Evolutionary conservation across 805 yeast genomes (phyloP).

Genomic region (Blastobotrys parvus): DNA sequence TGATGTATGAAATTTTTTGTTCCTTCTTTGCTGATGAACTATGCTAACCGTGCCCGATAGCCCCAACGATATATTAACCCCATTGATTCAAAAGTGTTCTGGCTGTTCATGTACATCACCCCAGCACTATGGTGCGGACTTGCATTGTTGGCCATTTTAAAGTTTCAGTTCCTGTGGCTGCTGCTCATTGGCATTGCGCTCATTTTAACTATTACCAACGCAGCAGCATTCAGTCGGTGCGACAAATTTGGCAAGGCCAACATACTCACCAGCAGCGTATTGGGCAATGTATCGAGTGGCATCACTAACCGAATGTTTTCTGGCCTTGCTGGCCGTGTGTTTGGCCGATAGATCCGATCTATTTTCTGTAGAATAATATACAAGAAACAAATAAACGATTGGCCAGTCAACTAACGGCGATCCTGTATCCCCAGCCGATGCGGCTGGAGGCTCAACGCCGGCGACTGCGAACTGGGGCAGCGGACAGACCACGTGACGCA

Average conservation of each 20-base stretch:
- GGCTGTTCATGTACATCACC: slow-evolving; percentile 67
- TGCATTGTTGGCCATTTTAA: slow-evolving; percentile 69
- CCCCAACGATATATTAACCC: slow-evolving; percentile 64
- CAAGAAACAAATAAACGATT: no score
- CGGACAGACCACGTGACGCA: no score
- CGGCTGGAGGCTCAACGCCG: no score
- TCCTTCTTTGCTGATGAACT: not conserved
- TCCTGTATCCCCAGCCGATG: no score
- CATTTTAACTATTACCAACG: slow-evolving; percentile 67
- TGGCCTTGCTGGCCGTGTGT: slow-evolving; percentile 3
- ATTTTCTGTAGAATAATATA: no score
- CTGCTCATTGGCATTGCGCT: slow-evolving; percentile 42
- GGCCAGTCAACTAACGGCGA: no score
- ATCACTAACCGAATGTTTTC: slow-evolving; percentile 7
- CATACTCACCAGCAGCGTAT: slow-evolving; percentile 40
- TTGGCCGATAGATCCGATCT: not conserved
- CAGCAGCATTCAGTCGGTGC: slow-evolving; percentile 84
- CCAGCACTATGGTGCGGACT: slow-evolving; percentile 71
- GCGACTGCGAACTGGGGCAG: no score
- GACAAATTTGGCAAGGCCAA: slow-evolving; percentile 88
- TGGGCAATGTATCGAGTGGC: slow-evolving; percentile 10
- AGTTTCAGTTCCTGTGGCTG: slow-evolving; percentile 61
- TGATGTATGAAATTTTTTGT: slow-evolving; percentile 32
- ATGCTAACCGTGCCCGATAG: slow-evolving; percentile 9
- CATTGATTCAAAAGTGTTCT: slow-evolving; percentile 81